A percentile compares a stretch with the other conserved stretches of the same genome.
These are phyloP conservation scores for Rhexocercosporidium sp. DNA, from an alignment of 2,329 filamentous ascomycete genomes.

Conservation along the genomic window DNA sequence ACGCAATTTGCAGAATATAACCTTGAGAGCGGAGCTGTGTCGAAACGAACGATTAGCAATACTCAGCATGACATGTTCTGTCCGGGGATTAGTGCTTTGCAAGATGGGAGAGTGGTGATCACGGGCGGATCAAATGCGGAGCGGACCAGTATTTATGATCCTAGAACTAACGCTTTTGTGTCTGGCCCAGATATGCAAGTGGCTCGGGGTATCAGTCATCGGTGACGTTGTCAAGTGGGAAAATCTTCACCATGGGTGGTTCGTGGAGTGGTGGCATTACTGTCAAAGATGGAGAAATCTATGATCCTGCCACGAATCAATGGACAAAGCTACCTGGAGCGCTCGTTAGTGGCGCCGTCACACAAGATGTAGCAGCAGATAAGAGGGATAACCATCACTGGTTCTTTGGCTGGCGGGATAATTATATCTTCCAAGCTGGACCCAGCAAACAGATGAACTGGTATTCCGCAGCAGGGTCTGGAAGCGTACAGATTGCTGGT, in stretches of 20 bases:
- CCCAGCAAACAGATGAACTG: constrained; percentile 57
- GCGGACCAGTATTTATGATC: constrained; percentile 1
- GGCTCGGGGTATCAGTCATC: constrained; percentile 6
- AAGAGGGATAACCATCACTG: constrained; percentile 59
- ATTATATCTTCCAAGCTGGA: constrained; percentile 33
- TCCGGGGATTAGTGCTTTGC: not conserved
- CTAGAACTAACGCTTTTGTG: not conserved
- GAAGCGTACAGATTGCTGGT: constrained; percentile 50
- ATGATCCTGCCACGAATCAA: constrained; percentile 48
- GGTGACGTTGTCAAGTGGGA: not conserved
- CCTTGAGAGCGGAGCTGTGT: constrained; percentile 35
- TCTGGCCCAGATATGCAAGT: not conserved
- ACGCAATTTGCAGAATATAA: constrained; percentile 44
- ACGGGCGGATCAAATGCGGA: not conserved
- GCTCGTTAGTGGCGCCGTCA: constrained; percentile 55
- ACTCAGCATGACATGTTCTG: constrained; percentile 48
- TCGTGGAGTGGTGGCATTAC: not conserved
- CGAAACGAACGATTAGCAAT: constrained; percentile 42
- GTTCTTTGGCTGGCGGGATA: constrained; percentile 40
- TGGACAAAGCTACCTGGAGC: constrained; percentile 54
- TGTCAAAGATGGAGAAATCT: constrained; percentile 53
- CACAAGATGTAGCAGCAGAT: constrained; percentile 50
- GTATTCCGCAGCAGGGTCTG: constrained; percentile 54
- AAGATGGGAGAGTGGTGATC: not conserved
- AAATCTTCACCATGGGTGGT: constrained; percentile 4